A percentile compares a stretch with the other conserved stretches of the same genome.
Conservation (phyloP, 2,329 filamentous ascomycete species). For the Teratosphaeria gauchensis region DNA sequence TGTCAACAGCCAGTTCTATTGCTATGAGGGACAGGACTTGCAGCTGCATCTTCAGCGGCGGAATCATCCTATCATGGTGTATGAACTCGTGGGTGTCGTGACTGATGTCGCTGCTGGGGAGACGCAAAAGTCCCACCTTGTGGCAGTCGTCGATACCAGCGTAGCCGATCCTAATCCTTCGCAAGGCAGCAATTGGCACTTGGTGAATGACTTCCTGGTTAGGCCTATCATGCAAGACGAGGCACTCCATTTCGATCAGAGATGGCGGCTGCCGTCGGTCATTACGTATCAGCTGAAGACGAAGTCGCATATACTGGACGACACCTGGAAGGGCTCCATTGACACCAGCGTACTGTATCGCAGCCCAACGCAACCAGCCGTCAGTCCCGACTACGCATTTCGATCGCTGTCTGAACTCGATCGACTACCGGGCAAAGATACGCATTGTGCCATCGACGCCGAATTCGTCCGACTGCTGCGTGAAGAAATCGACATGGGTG, state of each 20-base stretch:
- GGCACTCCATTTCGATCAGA: constrained; percentile 76
- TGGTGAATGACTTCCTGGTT: constrained; percentile 97
- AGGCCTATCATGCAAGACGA: constrained; percentile 70
- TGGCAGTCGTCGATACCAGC: constrained; percentile 71
- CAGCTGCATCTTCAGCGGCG: constrained; percentile 69
- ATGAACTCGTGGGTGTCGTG: constrained; percentile 82
- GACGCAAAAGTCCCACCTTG: constrained; percentile 79
- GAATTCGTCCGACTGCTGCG: constrained; percentile 92
- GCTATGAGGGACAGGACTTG: constrained; percentile 86
- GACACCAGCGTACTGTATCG: constrained; percentile 79
- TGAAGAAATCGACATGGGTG: constrained; percentile 92
- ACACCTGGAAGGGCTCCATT: constrained; percentile 73
- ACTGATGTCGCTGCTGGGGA: constrained; percentile 81
- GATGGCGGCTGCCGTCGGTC: constrained; percentile 88
- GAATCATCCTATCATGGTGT: constrained; percentile 73
- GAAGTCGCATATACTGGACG: constrained; percentile 72
- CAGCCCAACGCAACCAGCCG: constrained; percentile 46
- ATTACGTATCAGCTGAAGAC: constrained; percentile 76
- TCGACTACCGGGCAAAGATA: constrained; percentile 53
- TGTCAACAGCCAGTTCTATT: constrained; percentile 84
- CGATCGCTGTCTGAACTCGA: constrained; percentile 18
- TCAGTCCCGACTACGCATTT: constrained; percentile 19
- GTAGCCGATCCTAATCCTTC: constrained; percentile 54
- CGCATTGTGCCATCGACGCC: constrained; percentile 79
- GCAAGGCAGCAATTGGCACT: constrained; percentile 69